Conservation (phyloP, 768 basidiomycete genomes). For the Hypholoma sublateritium region DNA sequence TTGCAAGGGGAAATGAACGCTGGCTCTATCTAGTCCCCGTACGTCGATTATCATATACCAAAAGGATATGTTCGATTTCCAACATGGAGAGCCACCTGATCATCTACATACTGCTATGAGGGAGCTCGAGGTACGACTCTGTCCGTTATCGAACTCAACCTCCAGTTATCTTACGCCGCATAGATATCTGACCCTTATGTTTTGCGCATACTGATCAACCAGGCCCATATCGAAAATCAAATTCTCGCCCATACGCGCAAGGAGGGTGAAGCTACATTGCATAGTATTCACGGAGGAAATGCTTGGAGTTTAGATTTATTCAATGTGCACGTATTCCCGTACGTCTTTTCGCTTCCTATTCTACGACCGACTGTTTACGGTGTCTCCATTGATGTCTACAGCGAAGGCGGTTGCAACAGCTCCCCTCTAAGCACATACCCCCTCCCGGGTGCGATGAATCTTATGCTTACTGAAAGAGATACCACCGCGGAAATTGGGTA, state of each 20-base stretch:
- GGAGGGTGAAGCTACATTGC: conserved; percentile 58
- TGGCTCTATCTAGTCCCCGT: conserved; percentile 33
- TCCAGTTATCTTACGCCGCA: neutral
- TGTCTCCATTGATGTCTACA: conserved; percentile 21
- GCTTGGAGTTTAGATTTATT: conserved; percentile 68
- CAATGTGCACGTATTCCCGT: conserved; percentile 66
- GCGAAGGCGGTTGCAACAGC: conserved; percentile 69
- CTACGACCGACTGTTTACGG: neutral
- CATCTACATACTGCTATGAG: conserved; percentile 74
- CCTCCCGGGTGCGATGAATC: conserved; percentile 36
- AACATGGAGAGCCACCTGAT: conserved; percentile 64
- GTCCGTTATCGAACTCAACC: neutral
- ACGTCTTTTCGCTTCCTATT: conserved; percentile 23
- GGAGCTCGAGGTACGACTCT: conserved; percentile 67
- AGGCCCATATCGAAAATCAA: conserved; percentile 67
- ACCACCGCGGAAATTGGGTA: conserved; percentile 48
- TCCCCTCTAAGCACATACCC: conserved; percentile 31
- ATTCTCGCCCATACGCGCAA: conserved; percentile 64
- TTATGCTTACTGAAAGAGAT: conserved; percentile 56
- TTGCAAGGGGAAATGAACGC: neutral
- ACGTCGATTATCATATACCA: conserved; percentile 61
- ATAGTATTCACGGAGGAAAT: conserved; percentile 45
- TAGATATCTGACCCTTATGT: conserved; percentile 78
- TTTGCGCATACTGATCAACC: conserved; percentile 79
- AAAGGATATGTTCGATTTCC: conserved; percentile 82